Base-by-base conservation (phyloP, 768 basidiomycete genomes). In the Mycena crocata region DNA sequence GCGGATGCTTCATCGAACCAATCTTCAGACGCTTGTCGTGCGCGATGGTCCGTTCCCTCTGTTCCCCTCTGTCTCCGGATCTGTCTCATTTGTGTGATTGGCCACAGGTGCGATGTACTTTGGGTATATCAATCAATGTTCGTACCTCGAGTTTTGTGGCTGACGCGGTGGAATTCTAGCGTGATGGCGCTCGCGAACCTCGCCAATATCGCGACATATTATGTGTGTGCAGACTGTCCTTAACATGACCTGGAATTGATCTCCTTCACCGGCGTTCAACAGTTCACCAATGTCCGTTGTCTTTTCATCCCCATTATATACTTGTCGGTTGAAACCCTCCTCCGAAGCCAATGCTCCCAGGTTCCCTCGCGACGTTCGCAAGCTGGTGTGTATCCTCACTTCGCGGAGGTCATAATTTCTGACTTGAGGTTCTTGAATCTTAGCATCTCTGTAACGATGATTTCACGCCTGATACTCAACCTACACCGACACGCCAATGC, bases 31-130 rank as follows among this genome's bases (percentile, higher is more conserved):
- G 15, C 62, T 82, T 12, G 65, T 83, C 4, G 65, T 77, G 30
- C 73, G 80, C 34, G 82, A 83, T 60, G 80, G 81, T 65, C 75
- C 77, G 13, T 56, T 1, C 10, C 8, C 21, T 54, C n/a, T n/a
- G n/a, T n/a, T n/a, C n/a, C n/a, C n/a, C n/a, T n/a, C n/a, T n/a
- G n/a, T n/a, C n/a, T n/a, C n/a, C n/a, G n/a, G n/a, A n/a, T n/a
- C n/a, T n/a, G n/a, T n/a, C n/a, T n/a, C n/a, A n/a, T 37, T 39
- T 13, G 24, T 28, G 24, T 10, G 23, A 7, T 17, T 55, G 12
- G 40, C 21, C 5, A 17, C 5, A 55, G 54, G 54, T 17, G 54
- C 54, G 4, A 19, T 81, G 48, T 82, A 80, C 50, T 82, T 81
- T 61, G 79, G 74, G 81, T 82, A 21, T n/a, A n/a, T 52, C 15